Percentiles rank a stretch among this genome's conserved stretches.
Evolutionary conservation across 1,284 basidiomycete species (phyloP).

Genomic region (Sanghuangporus weigelae): DNA sequence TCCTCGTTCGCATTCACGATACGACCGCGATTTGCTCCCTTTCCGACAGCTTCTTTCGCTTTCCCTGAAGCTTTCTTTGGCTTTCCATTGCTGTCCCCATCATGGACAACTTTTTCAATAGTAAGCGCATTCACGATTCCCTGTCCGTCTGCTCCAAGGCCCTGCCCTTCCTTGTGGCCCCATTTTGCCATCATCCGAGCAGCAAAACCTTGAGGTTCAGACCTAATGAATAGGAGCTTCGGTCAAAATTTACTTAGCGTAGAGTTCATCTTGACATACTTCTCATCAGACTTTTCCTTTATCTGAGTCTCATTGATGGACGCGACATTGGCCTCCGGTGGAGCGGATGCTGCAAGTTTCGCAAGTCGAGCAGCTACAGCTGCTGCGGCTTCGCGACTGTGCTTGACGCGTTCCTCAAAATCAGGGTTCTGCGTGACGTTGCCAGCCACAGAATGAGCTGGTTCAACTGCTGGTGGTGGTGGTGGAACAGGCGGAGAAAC

Average conservation of each 20-base stretch:
- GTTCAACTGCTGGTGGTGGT: slow-evolving; percentile 41
- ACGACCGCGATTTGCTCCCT: slow-evolving; percentile 67
- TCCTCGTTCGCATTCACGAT: slow-evolving; percentile 88
- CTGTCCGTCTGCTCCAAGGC: slow-evolving; percentile 75
- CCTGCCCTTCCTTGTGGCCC: slow-evolving; percentile 92
- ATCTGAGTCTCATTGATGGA: slow-evolving; percentile 26
- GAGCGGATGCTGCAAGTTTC: slow-evolving; percentile 45
- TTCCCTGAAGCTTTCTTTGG: slow-evolving; percentile 26
- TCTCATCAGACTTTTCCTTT: slow-evolving; percentile 9
- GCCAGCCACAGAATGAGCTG: slow-evolving; percentile 26
- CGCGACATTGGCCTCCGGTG: slow-evolving; percentile 20
- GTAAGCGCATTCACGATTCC: slow-evolving; percentile 87
- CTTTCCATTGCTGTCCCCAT: slow-evolving; percentile 32
- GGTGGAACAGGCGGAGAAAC: slow-evolving; percentile 48
- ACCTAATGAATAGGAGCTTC: slow-evolving; percentile 31
- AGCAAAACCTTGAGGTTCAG: slow-evolving; percentile 68
- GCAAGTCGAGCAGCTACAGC: slow-evolving; percentile 72
- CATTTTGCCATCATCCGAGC: slow-evolving; percentile 86
- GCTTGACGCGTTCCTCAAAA: slow-evolving; percentile 48
- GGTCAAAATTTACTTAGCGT: background rate
- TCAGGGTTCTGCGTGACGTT: slow-evolving; percentile 26
- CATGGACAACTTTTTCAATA: slow-evolving; percentile 59
- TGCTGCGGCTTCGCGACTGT: slow-evolving; percentile 68
- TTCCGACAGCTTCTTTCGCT: slow-evolving; percentile 30
- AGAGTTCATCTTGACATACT: background rate